Evolutionary conservation across 169 alveolate genomes (phyloP).

Genomic region (Eimeria falciformis): DNA sequence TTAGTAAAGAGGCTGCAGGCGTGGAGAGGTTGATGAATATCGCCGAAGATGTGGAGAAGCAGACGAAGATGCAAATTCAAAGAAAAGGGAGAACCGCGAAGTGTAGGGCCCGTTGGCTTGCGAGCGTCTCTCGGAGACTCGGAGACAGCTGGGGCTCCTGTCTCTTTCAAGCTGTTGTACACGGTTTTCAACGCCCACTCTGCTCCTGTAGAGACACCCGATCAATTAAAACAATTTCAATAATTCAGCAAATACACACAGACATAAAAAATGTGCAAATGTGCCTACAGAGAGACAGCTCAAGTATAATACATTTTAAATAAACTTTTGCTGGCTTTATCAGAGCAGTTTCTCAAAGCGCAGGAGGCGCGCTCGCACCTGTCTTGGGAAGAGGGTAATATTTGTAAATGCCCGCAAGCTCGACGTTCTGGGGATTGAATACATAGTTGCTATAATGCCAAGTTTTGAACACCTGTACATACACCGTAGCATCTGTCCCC

Average conservation of each 20-base stretch:
- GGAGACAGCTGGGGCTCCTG: background rate
- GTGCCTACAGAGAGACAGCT: too few species aligned
- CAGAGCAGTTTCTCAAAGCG: too few species aligned
- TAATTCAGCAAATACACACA: too few species aligned
- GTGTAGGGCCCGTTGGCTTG: background rate
- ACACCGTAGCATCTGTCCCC: background rate
- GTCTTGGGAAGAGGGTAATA: background rate
- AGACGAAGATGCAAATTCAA: conserved; percentile 82
- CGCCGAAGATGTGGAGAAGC: conserved; percentile 90
- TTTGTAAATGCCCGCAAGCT: background rate
- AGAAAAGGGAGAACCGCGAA: conserved; percentile 30
- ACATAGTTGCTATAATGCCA: conserved; percentile 48
- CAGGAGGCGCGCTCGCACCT: too few species aligned
- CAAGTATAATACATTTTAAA: too few species aligned
- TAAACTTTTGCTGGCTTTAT: too few species aligned
- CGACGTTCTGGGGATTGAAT: conserved; percentile 39
- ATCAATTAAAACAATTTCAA: too few species aligned
- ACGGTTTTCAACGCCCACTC: conserved; percentile 5
- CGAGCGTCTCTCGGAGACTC: background rate
- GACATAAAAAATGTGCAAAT: too few species aligned
- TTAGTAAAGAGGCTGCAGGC: conserved; percentile 77
- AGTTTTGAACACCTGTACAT: conserved; percentile 9
- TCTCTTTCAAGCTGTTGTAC: conserved; percentile 63
- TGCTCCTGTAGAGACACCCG: conserved; percentile 10
- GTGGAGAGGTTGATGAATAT: conserved; percentile 91